Evolutionary conservation across 345 rosid species (phyloP).

Genomic region (Stellera chamaejasme): DNA sequence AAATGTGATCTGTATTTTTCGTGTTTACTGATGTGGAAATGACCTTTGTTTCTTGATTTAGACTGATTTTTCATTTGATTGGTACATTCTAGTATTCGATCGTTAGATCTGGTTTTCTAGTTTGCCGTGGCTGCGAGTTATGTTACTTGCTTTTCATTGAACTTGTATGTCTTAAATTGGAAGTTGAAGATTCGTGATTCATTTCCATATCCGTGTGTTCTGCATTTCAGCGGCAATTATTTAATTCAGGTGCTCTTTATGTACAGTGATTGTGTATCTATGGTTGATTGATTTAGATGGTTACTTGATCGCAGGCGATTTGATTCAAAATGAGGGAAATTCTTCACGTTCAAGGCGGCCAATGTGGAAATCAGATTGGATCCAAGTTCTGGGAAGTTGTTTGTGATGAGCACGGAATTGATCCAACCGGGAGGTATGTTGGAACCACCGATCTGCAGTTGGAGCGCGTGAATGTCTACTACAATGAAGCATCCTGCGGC

Average conservation of each 20-base stretch:
- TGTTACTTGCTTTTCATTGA: not conserved
- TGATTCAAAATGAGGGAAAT: slow-evolving; percentile 15
- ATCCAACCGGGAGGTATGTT: slow-evolving; percentile 18
- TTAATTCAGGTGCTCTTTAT: not conserved
- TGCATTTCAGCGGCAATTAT: not conserved
- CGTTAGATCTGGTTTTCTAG: not conserved
- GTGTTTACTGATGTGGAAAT: no score
- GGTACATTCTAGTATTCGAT: not conserved
- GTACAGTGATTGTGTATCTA: not conserved
- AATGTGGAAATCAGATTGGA: slow-evolving; percentile 24
- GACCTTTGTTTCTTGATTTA: no score
- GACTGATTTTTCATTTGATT: no score
- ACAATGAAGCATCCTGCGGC: slow-evolving; percentile 22
- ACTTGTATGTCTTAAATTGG: not conserved
- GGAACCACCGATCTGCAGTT: slow-evolving; percentile 20
- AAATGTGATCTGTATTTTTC: not conserved
- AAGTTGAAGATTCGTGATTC: not conserved
- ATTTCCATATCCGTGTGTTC: not conserved
- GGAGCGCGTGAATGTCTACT: slow-evolving; percentile 23
- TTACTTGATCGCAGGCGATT: not conserved
- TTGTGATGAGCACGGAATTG: slow-evolving; percentile 19
- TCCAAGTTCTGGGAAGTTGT: slow-evolving; percentile 16
- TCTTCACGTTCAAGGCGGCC: slow-evolving; percentile 22
- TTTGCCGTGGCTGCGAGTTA: not conserved
- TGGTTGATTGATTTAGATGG: not conserved